Evolutionary conservation across 805 yeast species (phyloP).

Genomic region (Saturnispora hagleri): DNA sequence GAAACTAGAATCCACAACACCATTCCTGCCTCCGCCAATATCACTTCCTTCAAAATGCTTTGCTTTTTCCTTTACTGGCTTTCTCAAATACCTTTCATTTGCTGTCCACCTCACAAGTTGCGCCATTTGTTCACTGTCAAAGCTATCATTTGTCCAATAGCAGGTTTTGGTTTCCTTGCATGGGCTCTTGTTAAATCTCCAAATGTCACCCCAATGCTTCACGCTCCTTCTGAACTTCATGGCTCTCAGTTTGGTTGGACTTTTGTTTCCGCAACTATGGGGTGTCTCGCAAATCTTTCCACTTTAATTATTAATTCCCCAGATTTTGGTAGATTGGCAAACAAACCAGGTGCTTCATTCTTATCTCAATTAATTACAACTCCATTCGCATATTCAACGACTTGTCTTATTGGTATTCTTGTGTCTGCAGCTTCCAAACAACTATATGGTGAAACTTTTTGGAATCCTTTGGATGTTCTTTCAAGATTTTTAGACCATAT

Average conservation of each 20-base stretch:
- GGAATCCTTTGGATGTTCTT: conserved; percentile 39
- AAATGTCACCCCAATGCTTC: conserved; percentile 19
- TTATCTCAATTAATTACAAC: conserved; percentile 29
- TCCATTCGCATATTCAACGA: conserved; percentile 26
- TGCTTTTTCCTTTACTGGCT: conserved; percentile 38
- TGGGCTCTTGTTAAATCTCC: conserved; percentile 24
- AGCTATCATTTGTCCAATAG: conserved; percentile 20
- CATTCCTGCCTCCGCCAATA: conserved; percentile 29
- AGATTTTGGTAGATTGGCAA: conserved; percentile 22
- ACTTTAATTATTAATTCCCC: conserved; percentile 25
- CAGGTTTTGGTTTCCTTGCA: conserved; percentile 19
- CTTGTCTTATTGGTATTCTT: conserved; percentile 33
- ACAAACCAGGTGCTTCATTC: conserved; percentile 12
- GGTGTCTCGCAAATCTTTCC: conserved; percentile 20
- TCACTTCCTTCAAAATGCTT: conserved; percentile 34
- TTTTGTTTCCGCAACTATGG: conserved; percentile 13
- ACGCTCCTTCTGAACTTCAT: conserved; percentile 12
- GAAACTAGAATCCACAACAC: conserved; percentile 28
- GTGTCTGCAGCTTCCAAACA: conserved; percentile 35
- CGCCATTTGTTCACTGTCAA: conserved; percentile 19
- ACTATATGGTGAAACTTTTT: conserved; percentile 22
- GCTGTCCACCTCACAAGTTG: conserved; percentile 35
- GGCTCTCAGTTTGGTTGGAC: conserved; percentile 15
- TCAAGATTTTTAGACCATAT: conserved; percentile 32
- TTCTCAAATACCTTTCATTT: conserved; percentile 32